Conservation (phyloP, 2,329 filamentous ascomycete species). For the Didymella exigua region DNA sequence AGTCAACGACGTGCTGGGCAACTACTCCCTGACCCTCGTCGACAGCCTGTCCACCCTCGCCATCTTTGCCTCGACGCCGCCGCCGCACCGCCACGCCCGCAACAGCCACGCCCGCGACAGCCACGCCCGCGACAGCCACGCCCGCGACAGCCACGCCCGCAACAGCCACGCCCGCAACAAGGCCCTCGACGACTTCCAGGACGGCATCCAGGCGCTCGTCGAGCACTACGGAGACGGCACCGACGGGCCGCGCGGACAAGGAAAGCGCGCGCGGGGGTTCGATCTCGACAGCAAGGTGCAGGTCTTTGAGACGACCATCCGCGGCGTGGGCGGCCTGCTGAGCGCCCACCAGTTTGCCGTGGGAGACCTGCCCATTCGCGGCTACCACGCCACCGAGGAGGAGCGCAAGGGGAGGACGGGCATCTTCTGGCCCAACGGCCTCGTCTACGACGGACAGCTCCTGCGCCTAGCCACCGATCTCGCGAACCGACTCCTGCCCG, state of each 20-base stretch:
- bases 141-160: constrained; percentile 54
- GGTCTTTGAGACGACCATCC: constrained; percentile 96
- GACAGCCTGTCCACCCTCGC: constrained; percentile 94
- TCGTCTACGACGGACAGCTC: constrained; percentile 87
- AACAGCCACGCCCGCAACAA: constrained; percentile 47
- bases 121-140: constrained; percentile 32
- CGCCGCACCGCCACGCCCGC: constrained; percentile 56
- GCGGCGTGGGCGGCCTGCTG: constrained; percentile 86
- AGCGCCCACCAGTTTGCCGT: constrained; percentile 93
- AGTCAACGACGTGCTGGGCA: constrained; percentile 93
- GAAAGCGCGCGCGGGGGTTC: constrained; percentile 78
- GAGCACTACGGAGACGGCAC: constrained; percentile 86
- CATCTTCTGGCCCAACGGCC: constrained; percentile 76
- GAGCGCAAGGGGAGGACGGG: constrained; percentile 44
- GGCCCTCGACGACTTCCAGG: constrained; percentile 69
- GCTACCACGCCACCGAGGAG: constrained; percentile 65
- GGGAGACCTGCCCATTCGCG: constrained; percentile 84
- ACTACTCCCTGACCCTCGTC: constrained; percentile 94
- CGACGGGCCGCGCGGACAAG: constrained; percentile 69
- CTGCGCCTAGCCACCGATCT: constrained; percentile 88
- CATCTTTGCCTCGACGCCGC: constrained; percentile 79
- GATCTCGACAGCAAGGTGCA: constrained; percentile 98
- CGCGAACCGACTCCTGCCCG: constrained; percentile 81
- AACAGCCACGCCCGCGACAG: constrained; percentile 50
- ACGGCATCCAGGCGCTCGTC: constrained; percentile 76